These are phyloP conservation scores for Paraphaeosphaeria minitans DNA, from an alignment of 2,329 filamentous ascomycete genomes.

Conservation along the genomic window DNA sequence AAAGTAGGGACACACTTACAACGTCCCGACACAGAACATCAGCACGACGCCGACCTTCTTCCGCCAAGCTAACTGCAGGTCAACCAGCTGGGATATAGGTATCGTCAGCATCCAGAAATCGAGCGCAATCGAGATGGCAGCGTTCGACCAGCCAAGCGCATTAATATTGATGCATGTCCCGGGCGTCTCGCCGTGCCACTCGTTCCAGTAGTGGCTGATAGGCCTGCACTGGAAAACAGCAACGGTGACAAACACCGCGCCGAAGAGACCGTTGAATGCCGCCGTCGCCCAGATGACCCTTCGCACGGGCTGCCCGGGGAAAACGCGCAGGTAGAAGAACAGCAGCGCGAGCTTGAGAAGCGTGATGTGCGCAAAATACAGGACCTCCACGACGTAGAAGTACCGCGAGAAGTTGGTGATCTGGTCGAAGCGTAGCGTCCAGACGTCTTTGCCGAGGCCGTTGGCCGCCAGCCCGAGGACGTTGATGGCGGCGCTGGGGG, in stretches of 20 bases:
- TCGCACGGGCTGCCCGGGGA: slow-evolving; percentile 20
- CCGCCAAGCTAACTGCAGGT: slow-evolving; percentile 31
- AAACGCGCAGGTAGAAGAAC: slow-evolving; percentile 30
- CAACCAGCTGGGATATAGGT: slow-evolving; percentile 34
- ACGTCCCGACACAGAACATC: slow-evolving; percentile 43
- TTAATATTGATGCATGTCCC: slow-evolving; percentile 42
- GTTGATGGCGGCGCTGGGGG: too few species aligned
- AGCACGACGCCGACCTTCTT: slow-evolving; percentile 40
- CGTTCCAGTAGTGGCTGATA: slow-evolving; percentile 33
- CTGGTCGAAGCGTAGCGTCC: slow-evolving; percentile 50
- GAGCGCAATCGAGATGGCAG: slow-evolving; percentile 33
- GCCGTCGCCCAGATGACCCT: slow-evolving; percentile 15
- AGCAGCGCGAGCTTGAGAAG: slow-evolving; percentile 29
- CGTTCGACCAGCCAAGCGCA: slow-evolving; percentile 33
- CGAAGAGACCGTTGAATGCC: slow-evolving; percentile 25
- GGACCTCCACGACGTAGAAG: slow-evolving; percentile 36
- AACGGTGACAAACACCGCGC: slow-evolving; percentile 19
- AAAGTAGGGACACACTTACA: slow-evolving; percentile 28
- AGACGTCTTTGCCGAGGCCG: slow-evolving; percentile 58
- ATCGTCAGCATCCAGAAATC: slow-evolving; percentile 35
- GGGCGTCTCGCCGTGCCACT: slow-evolving; percentile 23
- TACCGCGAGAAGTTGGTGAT: slow-evolving; percentile 49
- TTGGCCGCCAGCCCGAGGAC: slow-evolving; percentile 12
- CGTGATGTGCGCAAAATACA: slow-evolving; percentile 33
- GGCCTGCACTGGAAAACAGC: slow-evolving; percentile 36